Percentiles rank a stretch among this genome's conserved stretches.
Conservation (phyloP, 2,329 filamentous ascomycete genomes). For the Helminthosporium solani region DNA sequence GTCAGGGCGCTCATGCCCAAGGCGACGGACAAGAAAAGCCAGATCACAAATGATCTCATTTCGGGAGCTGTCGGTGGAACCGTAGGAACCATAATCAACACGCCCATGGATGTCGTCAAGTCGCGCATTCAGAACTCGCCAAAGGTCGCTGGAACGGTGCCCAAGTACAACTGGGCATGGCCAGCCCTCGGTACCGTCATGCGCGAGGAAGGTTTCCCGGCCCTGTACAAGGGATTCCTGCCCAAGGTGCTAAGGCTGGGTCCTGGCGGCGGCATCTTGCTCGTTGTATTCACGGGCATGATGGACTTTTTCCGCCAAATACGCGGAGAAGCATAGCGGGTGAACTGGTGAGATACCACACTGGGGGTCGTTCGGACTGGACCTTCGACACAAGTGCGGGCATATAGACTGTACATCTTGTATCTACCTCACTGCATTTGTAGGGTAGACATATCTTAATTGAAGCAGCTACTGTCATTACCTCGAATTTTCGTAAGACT, state of each 20-base stretch:
- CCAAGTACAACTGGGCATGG: conserved; percentile 99
- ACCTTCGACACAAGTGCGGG: background rate
- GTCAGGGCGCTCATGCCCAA: conserved; percentile 80
- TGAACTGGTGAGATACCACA: background rate
- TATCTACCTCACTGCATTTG: conserved; percentile 6
- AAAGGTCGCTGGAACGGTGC: conserved; percentile 74
- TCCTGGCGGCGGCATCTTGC: conserved; percentile 70
- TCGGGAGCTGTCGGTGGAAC: conserved; percentile 88
- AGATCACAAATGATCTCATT: conserved; percentile 84
- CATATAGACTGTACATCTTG: conserved; percentile 12
- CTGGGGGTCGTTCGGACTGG: background rate
- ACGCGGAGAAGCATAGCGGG: conserved; percentile 43
- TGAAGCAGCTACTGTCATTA: background rate
- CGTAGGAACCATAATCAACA: conserved; percentile 88
- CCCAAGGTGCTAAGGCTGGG: conserved; percentile 85
- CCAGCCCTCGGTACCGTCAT: conserved; percentile 81
- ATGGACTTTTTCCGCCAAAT: conserved; percentile 89
- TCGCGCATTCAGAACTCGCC: conserved; percentile 93
- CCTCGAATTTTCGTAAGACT: too few relatives aligned
- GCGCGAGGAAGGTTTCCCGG: conserved; percentile 87
- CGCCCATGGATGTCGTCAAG: conserved; percentile 96
- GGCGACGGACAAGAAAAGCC: conserved; percentile 74
- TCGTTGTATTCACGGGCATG: conserved; percentile 83
- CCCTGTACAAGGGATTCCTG: conserved; percentile 96
- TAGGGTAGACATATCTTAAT: conserved; percentile 3